Base-by-base conservation (phyloP, 129 eudicot genomes). In the Centella asiatica region DNA sequence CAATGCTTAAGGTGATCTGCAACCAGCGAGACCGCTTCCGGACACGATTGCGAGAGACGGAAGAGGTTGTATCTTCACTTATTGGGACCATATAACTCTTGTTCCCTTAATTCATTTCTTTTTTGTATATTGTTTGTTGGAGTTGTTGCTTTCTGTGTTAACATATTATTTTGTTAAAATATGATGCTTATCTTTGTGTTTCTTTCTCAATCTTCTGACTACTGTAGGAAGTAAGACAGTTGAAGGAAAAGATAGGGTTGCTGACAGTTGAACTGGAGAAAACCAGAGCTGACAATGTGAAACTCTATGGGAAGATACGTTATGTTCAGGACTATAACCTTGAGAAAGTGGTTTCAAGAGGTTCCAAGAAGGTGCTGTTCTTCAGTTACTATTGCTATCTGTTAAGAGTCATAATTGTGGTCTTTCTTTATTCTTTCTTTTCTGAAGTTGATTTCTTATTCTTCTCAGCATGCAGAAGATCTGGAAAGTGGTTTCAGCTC, bases 1-100 rank as follows among this genome's bases (percentile, higher is more conserved):
- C 99, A 39, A 93, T 93, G 99, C 95, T 93, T 33, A 93, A 85
- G 78, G 99, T 93, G 70, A 93, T 93, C 69, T 93, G 99, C 85
- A 87, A 80, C 74, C 99, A 93, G 78, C 74, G 99, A 64, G 99
- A 93, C 52, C 88, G 99, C 36, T 93, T 93, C 48, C 81, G 99
- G 68, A 83, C 93, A 66, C 96, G 99, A 50, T 70, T 93, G 74
- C 84, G 78, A 66, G 99, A 93, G 81, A 87, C 96, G 36, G 99
- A 93, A 76, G 99, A 93, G 88, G 99, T 93, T 57, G 25, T 56
- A 27, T 36, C 0, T 67, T 66, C 8, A 18, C 20, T 44, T 46
- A 17, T 57, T 40, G 15, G n/a, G 19, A 53, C n/a, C n/a, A n/a
- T n/a, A n/a, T n/a, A n/a, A n/a, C n/a, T n/a, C n/a, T n/a, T 54